Evolutionary conservation across 75 land plant species (phyloP), one percentile per base, ranked within the genome.

Genomic region (Azolla pinnata): DNA sequence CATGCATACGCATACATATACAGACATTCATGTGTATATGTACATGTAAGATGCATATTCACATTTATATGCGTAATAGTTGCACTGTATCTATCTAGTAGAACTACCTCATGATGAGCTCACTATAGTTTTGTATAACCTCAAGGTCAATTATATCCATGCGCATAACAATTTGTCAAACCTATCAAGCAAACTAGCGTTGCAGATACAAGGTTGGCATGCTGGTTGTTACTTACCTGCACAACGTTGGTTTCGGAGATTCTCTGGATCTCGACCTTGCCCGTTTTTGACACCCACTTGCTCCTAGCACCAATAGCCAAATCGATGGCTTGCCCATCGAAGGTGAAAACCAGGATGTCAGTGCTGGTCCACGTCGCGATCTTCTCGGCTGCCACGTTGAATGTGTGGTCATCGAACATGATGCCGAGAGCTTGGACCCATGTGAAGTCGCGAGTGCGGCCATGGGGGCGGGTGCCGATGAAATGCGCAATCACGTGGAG

Each of bases 401-500:
- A 31, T 0, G 2, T 47, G 77, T 75, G 81, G 27, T 60, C 26
- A 29, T 63, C 77, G 44, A 81, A 81, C 61, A 78, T 46, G 64
- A 85, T 14, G 32, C 73, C 72, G 0, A 85, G 66, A 34, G 77
- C 60, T 45, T 85, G 84, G 7, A 85, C 81, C 88, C 88, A 85
- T 17, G 88, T 81, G 75, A 57, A 85, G 67, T 81, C 84, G 0
- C 88, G 68, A 14, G 67, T 54, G 26, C 81, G 32, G 33, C 82
- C 79, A 18, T 19, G n/a, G 0, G 79, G 80, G 14, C 79, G 32
- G 4, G 46, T 62, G 19, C 88, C 88, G 52, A 85, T 81, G 77
- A 85, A 73, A 44, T 70, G 84, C 14, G 75, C 88, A 48, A 81
- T 85, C 65, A 85, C 78, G 7, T 85, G 88, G 33, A 85, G 59